Conservation (phyloP, 1,284 basidiomycete genomes). For the Ceratobasidium theobromae region DNA sequence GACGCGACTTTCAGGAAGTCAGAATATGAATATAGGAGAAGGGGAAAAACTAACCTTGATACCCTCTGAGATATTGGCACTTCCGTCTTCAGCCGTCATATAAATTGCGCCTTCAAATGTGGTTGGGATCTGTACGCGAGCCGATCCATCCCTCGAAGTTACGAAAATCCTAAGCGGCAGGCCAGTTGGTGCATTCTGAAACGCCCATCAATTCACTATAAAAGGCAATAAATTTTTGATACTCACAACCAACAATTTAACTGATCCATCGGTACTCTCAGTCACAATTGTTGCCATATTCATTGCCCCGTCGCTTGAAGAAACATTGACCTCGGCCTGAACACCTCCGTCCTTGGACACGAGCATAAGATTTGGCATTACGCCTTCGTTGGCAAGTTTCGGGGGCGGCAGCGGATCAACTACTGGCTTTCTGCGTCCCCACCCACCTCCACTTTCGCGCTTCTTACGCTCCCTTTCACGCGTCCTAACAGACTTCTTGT, state of each 20-base stretch:
- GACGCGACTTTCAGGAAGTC: background rate
- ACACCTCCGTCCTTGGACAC: slow-evolving; percentile 18
- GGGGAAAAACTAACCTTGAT: background rate
- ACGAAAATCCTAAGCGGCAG: slow-evolving; percentile 15
- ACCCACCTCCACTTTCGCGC: slow-evolving; percentile 2
- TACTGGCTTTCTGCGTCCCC: slow-evolving; percentile 21
- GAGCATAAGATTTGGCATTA: slow-evolving; percentile 22
- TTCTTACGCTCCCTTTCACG: slow-evolving; percentile 23
- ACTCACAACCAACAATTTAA: slow-evolving; percentile 22
- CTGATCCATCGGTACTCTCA: slow-evolving; percentile 23
- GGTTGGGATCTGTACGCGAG: slow-evolving; percentile 14
- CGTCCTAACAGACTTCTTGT: slow-evolving; percentile 17
- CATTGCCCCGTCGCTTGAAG: background rate
- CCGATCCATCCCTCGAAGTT: slow-evolving; percentile 11
- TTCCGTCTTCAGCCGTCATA: slow-evolving; percentile 18
- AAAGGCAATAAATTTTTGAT: background rate
- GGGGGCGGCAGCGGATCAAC: background rate
- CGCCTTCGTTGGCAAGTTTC: slow-evolving; percentile 19
- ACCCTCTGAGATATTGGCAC: slow-evolving; percentile 11
- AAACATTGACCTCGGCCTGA: slow-evolving; percentile 8
- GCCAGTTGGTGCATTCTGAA: background rate
- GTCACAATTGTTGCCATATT: slow-evolving; percentile 17
- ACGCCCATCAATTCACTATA: background rate
- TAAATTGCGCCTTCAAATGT: slow-evolving; percentile 26
- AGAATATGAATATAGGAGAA: background rate